Evolutionary conservation across 1,284 basidiomycete species (phyloP).

Genomic region (Agroathelia rolfsii): DNA sequence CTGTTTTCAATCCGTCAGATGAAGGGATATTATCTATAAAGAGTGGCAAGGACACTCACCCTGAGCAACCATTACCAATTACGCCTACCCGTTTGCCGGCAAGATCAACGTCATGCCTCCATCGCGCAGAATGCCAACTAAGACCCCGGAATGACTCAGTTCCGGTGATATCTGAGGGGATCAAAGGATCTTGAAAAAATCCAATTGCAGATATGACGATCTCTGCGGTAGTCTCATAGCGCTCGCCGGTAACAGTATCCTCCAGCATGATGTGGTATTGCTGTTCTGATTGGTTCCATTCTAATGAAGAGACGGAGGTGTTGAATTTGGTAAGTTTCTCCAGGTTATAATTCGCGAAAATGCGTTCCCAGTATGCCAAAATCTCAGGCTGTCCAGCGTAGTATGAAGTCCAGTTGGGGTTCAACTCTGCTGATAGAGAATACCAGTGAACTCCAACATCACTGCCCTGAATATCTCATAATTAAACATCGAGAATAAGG

Average conservation of each 20-base stretch:
- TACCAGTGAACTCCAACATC: constrained; percentile 48
- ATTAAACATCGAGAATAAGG: no score
- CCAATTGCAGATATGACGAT: constrained; percentile 35
- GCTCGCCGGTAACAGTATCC: constrained; percentile 23
- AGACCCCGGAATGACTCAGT: constrained; percentile 38
- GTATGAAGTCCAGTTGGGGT: constrained; percentile 38
- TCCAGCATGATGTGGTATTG: constrained; percentile 29
- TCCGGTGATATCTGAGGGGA: constrained; percentile 33
- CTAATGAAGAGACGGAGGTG: constrained; percentile 28
- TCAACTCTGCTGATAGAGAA: constrained; percentile 42
- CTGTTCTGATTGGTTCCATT: constrained; percentile 34
- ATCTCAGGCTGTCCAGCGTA: constrained; percentile 40
- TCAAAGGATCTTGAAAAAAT: constrained; percentile 34
- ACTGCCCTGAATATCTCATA: constrained; percentile 27
- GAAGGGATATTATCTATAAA: constrained; percentile 10
- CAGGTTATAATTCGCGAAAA: constrained; percentile 34
- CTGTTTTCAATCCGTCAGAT: constrained; percentile 19
- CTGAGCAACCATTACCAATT: constrained; percentile 57
- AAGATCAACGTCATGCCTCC: constrained; percentile 45
- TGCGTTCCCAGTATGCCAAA: constrained; percentile 35
- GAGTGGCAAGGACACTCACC: constrained; percentile 27
- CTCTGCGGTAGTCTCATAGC: constrained; percentile 25
- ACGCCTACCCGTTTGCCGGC: constrained; percentile 46
- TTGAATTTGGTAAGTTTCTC: constrained; percentile 30
- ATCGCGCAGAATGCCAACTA: constrained; percentile 45